Base-by-base conservation (phyloP, 2,329 filamentous ascomycete genomes). In the Fonsecaea monophora region DNA sequence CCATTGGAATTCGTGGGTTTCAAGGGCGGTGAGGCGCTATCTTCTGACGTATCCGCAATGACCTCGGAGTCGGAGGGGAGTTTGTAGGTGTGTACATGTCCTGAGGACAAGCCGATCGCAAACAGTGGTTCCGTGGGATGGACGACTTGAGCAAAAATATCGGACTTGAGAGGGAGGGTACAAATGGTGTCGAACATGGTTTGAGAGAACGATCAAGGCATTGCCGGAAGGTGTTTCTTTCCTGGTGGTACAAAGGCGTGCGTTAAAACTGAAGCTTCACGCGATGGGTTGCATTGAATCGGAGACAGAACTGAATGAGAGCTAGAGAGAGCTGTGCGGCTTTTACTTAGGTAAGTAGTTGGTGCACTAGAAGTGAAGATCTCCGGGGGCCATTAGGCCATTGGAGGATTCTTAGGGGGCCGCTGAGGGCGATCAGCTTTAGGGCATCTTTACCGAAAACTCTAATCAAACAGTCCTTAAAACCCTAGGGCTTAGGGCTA, bases 131-230 rank as follows among this genome's bases (percentile, higher is more conserved):
- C 88, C 0, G 85, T 86, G 1, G 95, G 94, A 77, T 99, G 95
- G 21, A 97, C 83, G 12, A 90, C 91, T 78, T 96, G 93, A 1
- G 92, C 81, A 81, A 99, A 98, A 74, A 99, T 84, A 75, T 98
- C 95, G 65, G 91, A 87, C 65, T 87, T 86, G 55, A 98, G 87
- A 70, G 94, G 93, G 54, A 98, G 87, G 32, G 91, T 92, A 84
- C 94, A 97, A 71, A 96, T 86, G 71, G 92, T 96, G 79, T 97
- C 93, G 76, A 96, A 92, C 69, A 72, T 72, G 64, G 30, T 40
- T 45, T 53, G 21, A 40, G 32, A 40, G 32, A n/a, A 34, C 35
- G 9, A 34, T 53, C 35, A 48, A 60, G 62, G 18, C 55, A 57
- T 57, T 34, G 40, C 9, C 18, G 48, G 13, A 45, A 50, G 45